Conservation (phyloP, 2,329 filamentous ascomycete genomes). For the Venturia aucupariae region DNA sequence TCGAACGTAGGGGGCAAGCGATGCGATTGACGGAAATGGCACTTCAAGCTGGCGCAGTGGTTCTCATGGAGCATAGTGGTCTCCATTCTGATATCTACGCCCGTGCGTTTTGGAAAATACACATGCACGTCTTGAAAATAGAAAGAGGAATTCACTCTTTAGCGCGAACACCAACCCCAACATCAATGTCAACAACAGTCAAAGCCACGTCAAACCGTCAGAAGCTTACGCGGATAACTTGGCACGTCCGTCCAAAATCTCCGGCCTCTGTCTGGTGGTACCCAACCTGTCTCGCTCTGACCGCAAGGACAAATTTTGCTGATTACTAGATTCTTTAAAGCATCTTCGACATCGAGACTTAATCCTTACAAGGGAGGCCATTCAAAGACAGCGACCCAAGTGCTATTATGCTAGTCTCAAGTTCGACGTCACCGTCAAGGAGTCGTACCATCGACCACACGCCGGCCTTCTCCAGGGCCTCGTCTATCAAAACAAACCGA, state of each 20-base stretch:
- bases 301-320: neutral
- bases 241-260: too few species aligned
- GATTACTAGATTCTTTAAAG: too few species aligned
- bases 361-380: too few species aligned
- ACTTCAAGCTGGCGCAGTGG: neutral
- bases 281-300: neutral
- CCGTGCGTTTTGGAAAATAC: too few species aligned
- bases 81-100: neutral
- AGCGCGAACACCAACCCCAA: too few species aligned
- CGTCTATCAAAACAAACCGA: too few species aligned
- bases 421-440: neutral
- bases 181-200: neutral
- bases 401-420: neutral
- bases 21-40: neutral
- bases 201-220: neutral
- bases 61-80: neutral
- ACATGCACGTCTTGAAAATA: too few species aligned
- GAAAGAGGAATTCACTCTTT: too few species aligned
- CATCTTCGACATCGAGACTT: too few species aligned
- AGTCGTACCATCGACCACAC: neutral
- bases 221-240: neutral
- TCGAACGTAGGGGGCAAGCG: too few species aligned
- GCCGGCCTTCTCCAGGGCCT: neutral
- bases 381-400: neutral
- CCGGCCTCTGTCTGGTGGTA: neutral